Percentiles rank a stretch among this genome's conserved stretches.
Conservation (phyloP, 805 yeast species). For the Kazachstania taianensis region DNA sequence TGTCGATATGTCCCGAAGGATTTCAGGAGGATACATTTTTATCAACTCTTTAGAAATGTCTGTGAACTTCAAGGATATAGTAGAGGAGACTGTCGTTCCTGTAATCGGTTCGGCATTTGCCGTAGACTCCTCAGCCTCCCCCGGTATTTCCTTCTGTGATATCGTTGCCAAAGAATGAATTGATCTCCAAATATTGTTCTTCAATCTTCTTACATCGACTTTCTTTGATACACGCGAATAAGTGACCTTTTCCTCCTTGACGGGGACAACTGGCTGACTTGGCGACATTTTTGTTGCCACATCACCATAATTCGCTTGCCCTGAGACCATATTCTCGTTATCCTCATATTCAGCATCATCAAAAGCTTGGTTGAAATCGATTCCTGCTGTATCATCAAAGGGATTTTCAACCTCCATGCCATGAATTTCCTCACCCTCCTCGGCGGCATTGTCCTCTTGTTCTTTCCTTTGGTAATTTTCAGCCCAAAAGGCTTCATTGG, state of each 20-base stretch:
- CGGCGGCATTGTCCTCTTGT: slow-evolving; percentile 26
- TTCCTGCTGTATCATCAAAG: slow-evolving; percentile 29
- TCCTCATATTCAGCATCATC: slow-evolving; percentile 23
- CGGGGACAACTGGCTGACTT: background rate
- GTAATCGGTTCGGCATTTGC: background rate
- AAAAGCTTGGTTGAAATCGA: slow-evolving; percentile 30
- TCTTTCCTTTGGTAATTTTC: slow-evolving; percentile 40
- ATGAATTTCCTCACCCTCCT: slow-evolving; percentile 19
- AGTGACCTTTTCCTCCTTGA: slow-evolving; percentile 32
- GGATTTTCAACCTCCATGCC: slow-evolving; percentile 27
- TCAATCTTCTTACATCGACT: slow-evolving; percentile 64
- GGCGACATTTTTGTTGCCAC: too few relatives aligned
- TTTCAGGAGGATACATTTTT: slow-evolving; percentile 44
- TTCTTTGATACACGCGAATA: slow-evolving; percentile 68
- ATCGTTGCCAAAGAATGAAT: slow-evolving; percentile 23
- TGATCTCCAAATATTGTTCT: slow-evolving; percentile 66
- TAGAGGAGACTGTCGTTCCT: background rate
- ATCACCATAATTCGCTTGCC: background rate
- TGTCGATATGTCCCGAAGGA: slow-evolving; percentile 62
- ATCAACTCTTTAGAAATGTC: slow-evolving; percentile 41
- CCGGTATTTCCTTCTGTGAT: slow-evolving; percentile 17
- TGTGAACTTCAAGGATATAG: slow-evolving; percentile 29
- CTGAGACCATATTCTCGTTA: slow-evolving; percentile 13
- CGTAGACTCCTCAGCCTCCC: slow-evolving; percentile 29
- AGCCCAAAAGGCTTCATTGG: slow-evolving; percentile 71